Base-by-base conservation (phyloP, 2,329 filamentous ascomycete species). In the Fusarium hainanense region DNA sequence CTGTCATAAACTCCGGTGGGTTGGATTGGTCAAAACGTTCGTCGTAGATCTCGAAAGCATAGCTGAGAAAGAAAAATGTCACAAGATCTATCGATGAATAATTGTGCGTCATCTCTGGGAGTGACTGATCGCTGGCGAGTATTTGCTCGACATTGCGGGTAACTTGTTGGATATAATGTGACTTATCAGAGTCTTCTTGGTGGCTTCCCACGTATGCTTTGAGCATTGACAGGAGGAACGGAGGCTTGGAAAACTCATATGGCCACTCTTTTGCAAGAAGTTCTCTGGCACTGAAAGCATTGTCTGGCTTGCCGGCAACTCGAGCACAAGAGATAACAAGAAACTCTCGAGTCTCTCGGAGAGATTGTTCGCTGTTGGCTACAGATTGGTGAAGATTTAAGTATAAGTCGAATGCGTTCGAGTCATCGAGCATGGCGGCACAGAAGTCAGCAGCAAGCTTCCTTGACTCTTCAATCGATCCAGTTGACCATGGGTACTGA, bases 391-490 rank as follows among this genome's bases (percentile, higher is more conserved):
- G 56, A n/a, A 76, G 70, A 8, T 52, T 25, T 6, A 30, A 37
- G 50, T 74, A 74, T 10, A 76, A 58, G 12, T n/a, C 4, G 23
- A 67, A 72, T 28, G 74, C 70, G 42, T 72, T 74, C 41, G 68
- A 42, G n/a, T 74, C 72, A 43, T 76, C 74, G 8, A 62, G 64
- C 68, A 75, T 73, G 42, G 70, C 66, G 27, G 66, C 66, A 27
- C 63, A 72, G 46, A 76, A 76, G 59, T 76, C 74, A 34, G 74
- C 74, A 25, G 70, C 66, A 40, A 74, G 70, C 56, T 74, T 75
- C 42, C 48, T 70, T 10, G 42, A 49, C n/a, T 70, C 61, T n/a
- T 71, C 47, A 20, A 14, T 23, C 44, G 59, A 63, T 13, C 68
- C 68, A 23, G 58, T 40, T 23, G 48, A 51, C 72, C 71, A 74